These are phyloP conservation scores for Paramecium tetraurelia DNA, from an alignment of 73 alveolate genomes.

Conservation along the genomic window DNA sequence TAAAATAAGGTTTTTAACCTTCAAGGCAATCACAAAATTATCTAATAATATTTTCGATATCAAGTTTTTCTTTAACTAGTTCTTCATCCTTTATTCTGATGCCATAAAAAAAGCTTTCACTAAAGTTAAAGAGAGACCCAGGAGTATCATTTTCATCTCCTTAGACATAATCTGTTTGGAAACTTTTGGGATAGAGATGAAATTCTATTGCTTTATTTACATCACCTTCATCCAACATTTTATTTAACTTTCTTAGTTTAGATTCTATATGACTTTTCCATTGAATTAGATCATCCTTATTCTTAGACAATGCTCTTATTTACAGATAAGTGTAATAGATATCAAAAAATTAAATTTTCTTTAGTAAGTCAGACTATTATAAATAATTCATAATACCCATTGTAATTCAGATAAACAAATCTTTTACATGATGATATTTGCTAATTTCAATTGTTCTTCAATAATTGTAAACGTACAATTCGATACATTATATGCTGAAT, in stretches of 20 bases:
- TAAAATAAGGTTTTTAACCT: constrained; percentile 19
- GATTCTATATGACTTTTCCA: constrained; percentile 72
- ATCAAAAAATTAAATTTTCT: constrained; percentile 80
- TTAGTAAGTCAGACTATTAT: constrained; percentile 71
- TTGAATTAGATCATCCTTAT: constrained; percentile 58
- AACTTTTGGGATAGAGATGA: constrained; percentile 54
- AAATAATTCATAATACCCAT: constrained; percentile 62
- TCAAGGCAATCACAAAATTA: constrained; percentile 19
- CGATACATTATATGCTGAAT: constrained; percentile 88
- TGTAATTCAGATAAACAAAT: constrained; percentile 64
- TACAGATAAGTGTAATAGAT: constrained; percentile 78
- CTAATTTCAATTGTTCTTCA: constrained; percentile 81
- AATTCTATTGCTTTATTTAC: constrained; percentile 28
- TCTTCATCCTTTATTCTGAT: not conserved
- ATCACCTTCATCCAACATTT: constrained; percentile 41
- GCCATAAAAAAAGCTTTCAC: constrained; percentile 28
- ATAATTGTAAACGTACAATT: constrained; percentile 80
- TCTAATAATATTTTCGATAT: not conserved
- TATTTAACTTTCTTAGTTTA: constrained; percentile 55
- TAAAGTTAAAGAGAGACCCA: not conserved
- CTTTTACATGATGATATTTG: constrained; percentile 70
- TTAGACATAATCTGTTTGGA: not conserved
- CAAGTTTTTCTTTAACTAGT: not conserved
- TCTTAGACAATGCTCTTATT: constrained; percentile 77
- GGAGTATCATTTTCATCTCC: constrained; percentile 49